Base-by-base conservation (phyloP, 257 asterid genomes). In the Nicotiana tabacum region DNA sequence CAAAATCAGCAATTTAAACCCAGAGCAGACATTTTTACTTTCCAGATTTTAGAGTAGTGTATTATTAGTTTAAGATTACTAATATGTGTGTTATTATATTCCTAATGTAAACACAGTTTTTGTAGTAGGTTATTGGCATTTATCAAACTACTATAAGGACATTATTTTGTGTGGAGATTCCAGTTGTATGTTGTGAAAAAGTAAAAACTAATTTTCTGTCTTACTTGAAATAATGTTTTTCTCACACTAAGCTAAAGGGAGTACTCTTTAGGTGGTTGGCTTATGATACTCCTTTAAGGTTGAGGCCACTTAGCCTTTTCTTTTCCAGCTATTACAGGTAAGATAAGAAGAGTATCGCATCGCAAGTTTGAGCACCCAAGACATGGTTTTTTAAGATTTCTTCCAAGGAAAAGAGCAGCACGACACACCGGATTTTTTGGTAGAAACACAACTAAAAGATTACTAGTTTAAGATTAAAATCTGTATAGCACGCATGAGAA, bases 301-400 rank as follows among this genome's bases (percentile, higher is more conserved):
- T 21, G 56, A 21, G 57, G 39, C 57, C 13, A 35, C 57, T 37
- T 21, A 6, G 57, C 21, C 35, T 37, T 78, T 79, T 61, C 35
- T 37, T 39, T 61, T 79, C 1, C 48, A 79, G 69, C 24, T 21
- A 39, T 21, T 57, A 37, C 74, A 79, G 82, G 46, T n/a, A 24
- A 33, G 37, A 33, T 33, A 33, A 83, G 78, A 57, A 86, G 78
- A 18, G 92, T 94, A 97, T 94, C 98, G 9, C 97, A 92, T 35
- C 91, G 98, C 48, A 94, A 94, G 90, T 92, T 94, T 82, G 98
- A 94, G 91, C 98, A 94, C 87, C 98, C 98, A 9, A 92, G 97
- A 57, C 98, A 94, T 66, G 98, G 98, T 11, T 94, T 97, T 77
- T 81, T 94, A 88, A 97, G 97, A 3, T 94, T 94, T 87, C 95